Base-by-base conservation (phyloP, 257 asterid species). In the Thymus mandschuricus region DNA sequence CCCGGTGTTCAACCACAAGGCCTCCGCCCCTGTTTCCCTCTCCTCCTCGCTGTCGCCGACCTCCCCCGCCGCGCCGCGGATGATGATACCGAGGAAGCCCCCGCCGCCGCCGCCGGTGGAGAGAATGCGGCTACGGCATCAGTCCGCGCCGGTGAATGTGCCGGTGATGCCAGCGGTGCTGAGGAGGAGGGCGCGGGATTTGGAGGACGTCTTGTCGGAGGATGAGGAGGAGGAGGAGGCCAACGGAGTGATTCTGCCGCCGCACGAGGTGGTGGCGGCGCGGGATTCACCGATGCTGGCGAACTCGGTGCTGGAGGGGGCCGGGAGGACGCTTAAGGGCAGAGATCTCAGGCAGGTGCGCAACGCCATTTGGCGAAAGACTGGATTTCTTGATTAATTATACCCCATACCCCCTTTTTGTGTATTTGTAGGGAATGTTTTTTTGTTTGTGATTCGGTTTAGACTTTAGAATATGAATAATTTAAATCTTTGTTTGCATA, bases 311-410 rank as follows among this genome's bases (percentile, higher is more conserved):
- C 74, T 88, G 60, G 96, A 88, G 72, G 96, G 96, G 1, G 82
- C 69, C 5, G 96, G 96, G 49, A 74, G 96, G 84, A 88, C 91
- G 35, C 72, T 88, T 73, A 88, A 86, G 71, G 96, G 96, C 66
- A 75, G 92, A 74, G 96, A 88, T 80, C 83, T 84, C 57, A 78
- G 90, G 77, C 92, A 83, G 71, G 96, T 88, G 69, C 83, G 96
- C 73, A 86, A 83, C 56, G 89, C 90, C 28, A 75, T 88, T 70
- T 88, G 84, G 85, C 83, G 86, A 61, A 76, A 69, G 66, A 86
- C 96, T 45, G 92, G 96, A 75, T 86, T 88, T 82, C 65, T 85
- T 62, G 92, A 86, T 69, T 79, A 73, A 80, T 75, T 71, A 2
- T 8, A 41, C 6, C 2, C 6, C 6, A 41, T 27, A 1, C 15